Conservation (phyloP, 352 stramenopile genomes). For the Achlya hypogyna region DNA sequence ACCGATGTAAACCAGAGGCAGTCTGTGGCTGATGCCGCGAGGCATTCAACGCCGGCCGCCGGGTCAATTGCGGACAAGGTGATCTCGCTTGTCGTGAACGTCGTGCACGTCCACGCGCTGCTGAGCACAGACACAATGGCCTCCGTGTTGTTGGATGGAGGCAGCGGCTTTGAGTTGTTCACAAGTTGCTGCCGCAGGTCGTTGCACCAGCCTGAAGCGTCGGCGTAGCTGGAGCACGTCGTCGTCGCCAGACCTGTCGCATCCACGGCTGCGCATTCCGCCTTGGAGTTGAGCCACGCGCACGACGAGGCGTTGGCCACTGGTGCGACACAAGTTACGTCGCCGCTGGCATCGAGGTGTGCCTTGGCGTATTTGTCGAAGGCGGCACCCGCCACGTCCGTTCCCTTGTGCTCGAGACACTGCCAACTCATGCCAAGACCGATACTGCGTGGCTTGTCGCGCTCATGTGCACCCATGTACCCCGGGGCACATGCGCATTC, state of each 20-base stretch:
- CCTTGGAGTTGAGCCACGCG: not conserved
- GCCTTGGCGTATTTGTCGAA: not conserved
- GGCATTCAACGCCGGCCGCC: not conserved
- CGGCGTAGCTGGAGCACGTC: not conserved
- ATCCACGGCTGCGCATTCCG: not conserved
- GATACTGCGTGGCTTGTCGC: not conserved
- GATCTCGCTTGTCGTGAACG: not conserved
- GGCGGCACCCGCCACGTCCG: not conserved
- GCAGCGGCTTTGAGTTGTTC: not conserved
- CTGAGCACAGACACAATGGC: not conserved
- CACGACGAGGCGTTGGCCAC: not conserved
- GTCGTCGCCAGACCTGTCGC: not conserved
- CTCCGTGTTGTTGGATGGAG: not conserved
- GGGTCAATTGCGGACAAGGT: not conserved
- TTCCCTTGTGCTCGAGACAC: slow-evolving; percentile 6
- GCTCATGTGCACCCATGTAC: not conserved
- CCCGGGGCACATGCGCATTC: not conserved
- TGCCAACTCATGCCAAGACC: not conserved
- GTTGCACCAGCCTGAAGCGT: not conserved
- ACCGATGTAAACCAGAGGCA: not conserved
- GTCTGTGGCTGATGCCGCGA: not conserved
- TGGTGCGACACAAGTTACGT: not conserved
- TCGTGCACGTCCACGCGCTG: not conserved
- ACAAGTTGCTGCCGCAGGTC: not conserved
- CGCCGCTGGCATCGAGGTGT: not conserved